Evolutionary conservation across 1,284 basidiomycete genomes (phyloP).

Genomic region (Leccinum subatratum): DNA sequence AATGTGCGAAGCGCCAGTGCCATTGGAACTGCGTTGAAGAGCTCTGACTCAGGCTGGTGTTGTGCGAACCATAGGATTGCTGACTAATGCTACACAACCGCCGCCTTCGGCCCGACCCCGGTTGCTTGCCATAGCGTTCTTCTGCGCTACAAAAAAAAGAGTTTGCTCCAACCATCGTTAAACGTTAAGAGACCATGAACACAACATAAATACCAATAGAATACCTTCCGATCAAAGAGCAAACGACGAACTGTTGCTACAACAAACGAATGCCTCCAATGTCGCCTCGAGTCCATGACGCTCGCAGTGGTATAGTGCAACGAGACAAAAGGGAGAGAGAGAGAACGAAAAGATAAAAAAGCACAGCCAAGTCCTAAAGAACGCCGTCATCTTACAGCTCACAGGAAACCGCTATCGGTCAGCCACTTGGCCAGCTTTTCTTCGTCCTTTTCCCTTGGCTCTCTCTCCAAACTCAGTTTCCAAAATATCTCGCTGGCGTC

Average conservation of each 20-base stretch:
- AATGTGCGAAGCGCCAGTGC: background rate
- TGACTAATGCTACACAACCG: background rate
- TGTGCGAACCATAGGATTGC: too few relatives aligned
- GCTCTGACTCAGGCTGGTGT: too few relatives aligned
- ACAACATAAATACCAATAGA: slow-evolving; percentile 19
- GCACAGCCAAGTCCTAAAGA: background rate
- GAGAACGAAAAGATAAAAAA: background rate
- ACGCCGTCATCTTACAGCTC: background rate
- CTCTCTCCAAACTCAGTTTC: slow-evolving; percentile 61
- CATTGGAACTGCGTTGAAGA: background rate
- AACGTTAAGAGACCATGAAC: background rate
- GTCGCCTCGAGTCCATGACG: slow-evolving; percentile 8
- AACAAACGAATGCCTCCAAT: background rate
- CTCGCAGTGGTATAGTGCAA: slow-evolving; percentile 4
- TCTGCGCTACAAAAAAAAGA: background rate
- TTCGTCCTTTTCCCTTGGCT: slow-evolving; percentile 74
- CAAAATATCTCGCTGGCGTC: slow-evolving; percentile 53
- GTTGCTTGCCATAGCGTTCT: background rate
- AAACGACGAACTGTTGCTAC: slow-evolving; percentile 2
- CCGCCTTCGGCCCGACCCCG: too few relatives aligned
- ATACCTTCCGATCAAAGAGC: slow-evolving; percentile 7
- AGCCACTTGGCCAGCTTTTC: slow-evolving; percentile 62
- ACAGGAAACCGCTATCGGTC: slow-evolving; percentile 59
- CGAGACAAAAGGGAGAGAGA: background rate
- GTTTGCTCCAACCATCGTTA: background rate